These are phyloP conservation scores for Trametes maxima DNA, from an alignment of 768 basidiomycete species.

Conservation along the genomic window DNA sequence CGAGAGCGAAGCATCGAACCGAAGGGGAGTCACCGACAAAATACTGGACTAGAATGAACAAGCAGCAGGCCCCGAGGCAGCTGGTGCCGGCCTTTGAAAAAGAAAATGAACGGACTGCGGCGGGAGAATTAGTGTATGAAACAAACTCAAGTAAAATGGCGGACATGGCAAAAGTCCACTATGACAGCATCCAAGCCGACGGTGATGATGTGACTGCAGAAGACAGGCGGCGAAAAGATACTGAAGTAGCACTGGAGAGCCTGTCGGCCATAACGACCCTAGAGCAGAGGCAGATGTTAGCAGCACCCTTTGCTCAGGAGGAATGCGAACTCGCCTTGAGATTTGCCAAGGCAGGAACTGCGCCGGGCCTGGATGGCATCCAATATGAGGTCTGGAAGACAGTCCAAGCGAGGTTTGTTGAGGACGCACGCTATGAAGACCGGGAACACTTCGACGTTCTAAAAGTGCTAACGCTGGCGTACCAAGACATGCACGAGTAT, in stretches of 20 bases:
- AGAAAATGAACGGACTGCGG: background rate
- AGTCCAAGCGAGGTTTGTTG: background rate
- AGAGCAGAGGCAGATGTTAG: background rate
- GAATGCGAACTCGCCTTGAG: background rate
- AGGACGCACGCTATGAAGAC: background rate
- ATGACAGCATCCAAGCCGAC: background rate
- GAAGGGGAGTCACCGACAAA: conserved; percentile 6
- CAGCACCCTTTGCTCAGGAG: background rate
- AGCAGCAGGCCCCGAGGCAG: background rate
- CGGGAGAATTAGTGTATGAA: background rate
- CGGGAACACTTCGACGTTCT: background rate
- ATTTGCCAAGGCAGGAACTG: background rate
- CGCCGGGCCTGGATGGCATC: background rate
- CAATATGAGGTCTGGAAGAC: conserved; percentile 7
- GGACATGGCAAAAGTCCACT: background rate
- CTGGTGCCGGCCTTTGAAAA: conserved; percentile 1
- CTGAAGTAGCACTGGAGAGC: background rate
- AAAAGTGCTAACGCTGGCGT: background rate
- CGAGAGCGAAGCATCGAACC: background rate
- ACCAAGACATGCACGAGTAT: background rate
- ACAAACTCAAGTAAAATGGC: background rate
- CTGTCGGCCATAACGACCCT: background rate
- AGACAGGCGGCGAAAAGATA: background rate
- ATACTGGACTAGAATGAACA: background rate
- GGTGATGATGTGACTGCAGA: background rate